Percentiles rank a stretch among this genome's conserved stretches.
phyloP scores from a whole-genome alignment of 805 yeast genomes.

The Yamadazyma paraphyllophila region DNA sequence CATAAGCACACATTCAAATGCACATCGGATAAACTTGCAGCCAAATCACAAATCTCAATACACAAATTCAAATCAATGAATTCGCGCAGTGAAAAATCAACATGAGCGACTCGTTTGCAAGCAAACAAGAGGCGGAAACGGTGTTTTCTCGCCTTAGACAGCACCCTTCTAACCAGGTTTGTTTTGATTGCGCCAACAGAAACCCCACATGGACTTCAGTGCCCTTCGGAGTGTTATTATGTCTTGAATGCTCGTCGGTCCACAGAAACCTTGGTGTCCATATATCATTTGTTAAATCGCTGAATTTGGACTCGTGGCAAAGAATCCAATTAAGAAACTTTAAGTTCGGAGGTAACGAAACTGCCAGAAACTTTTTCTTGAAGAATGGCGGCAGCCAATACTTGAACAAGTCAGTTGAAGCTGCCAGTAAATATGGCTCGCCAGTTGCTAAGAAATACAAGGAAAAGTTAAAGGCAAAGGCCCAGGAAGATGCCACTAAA shows the following conservation, averaged over 20 bases:
- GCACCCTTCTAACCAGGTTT: slow-evolving; percentile 72
- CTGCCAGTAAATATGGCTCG: slow-evolving; percentile 76
- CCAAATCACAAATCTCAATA: too few species aligned
- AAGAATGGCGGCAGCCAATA: slow-evolving; percentile 83
- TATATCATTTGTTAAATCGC: slow-evolving; percentile 89
- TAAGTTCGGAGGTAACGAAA: slow-evolving; percentile 90
- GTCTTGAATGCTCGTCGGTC: slow-evolving; percentile 92
- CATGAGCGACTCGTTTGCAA: slow-evolving; percentile 53
- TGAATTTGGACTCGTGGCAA: slow-evolving; percentile 92
- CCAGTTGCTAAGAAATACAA: slow-evolving; percentile 78
- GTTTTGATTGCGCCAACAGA: slow-evolving; percentile 92
- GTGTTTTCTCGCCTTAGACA: slow-evolving; percentile 64
- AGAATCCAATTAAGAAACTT: slow-evolving; percentile 85
- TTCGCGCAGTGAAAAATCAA: background rate
- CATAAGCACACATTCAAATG: too few species aligned
- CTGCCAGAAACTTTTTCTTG: slow-evolving; percentile 76
- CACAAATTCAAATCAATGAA: background rate
- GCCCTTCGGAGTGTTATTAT: slow-evolving; percentile 89
- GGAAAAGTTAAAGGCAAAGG: slow-evolving; percentile 71
- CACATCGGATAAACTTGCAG: too few species aligned
- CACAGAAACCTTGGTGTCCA: slow-evolving; percentile 97
- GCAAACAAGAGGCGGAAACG: slow-evolving; percentile 65
- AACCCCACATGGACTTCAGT: slow-evolving; percentile 99
- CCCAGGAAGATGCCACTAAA: slow-evolving; percentile 59
- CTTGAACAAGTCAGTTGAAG: slow-evolving; percentile 48